Evolutionary conservation across 768 basidiomycete species (phyloP).

Genomic region (Stropharia rugosoannulata): DNA sequence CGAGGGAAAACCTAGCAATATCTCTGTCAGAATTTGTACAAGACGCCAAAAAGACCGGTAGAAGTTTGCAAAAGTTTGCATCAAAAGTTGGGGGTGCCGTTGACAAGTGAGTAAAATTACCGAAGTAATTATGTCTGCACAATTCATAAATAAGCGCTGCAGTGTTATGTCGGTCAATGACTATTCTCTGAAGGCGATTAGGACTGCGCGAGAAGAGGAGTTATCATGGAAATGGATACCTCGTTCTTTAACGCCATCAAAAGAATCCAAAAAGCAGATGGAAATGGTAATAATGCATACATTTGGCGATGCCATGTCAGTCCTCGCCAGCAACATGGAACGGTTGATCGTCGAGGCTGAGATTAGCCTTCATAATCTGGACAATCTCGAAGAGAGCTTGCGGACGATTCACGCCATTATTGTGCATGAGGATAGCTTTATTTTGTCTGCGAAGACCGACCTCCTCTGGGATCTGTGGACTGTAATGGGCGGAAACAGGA

Average conservation of each 20-base stretch:
- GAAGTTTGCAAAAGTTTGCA: conserved; percentile 59
- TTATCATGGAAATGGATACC: conserved; percentile 27
- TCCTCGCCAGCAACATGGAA: conserved; percentile 48
- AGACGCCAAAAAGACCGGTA: conserved; percentile 60
- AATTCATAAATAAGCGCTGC: neutral
- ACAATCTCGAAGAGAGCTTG: conserved; percentile 62
- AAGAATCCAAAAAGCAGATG: conserved; percentile 25
- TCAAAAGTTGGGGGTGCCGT: conserved; percentile 73
- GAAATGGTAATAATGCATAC: conserved; percentile 48
- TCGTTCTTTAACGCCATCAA: conserved; percentile 39
- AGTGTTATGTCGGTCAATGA: conserved; percentile 77
- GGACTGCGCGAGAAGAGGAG: conserved; percentile 35
- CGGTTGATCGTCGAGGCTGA: conserved; percentile 71
- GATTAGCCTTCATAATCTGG: conserved; percentile 49
- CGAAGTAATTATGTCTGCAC: too few species aligned
- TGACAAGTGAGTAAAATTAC: conserved; percentile 70
- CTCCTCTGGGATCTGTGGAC: conserved; percentile 73
- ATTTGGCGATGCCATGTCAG: conserved; percentile 63
- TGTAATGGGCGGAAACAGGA: conserved; percentile 58
- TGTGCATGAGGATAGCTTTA: conserved; percentile 50
- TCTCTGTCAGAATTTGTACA: conserved; percentile 53
- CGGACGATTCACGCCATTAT: conserved; percentile 55
- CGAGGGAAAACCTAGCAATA: conserved; percentile 55
- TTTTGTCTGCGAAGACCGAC: conserved; percentile 45
- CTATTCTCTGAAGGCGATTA: conserved; percentile 62